phyloP scores from a whole-genome alignment of 1,284 basidiomycete species.

The Mycena citricolor region DNA sequence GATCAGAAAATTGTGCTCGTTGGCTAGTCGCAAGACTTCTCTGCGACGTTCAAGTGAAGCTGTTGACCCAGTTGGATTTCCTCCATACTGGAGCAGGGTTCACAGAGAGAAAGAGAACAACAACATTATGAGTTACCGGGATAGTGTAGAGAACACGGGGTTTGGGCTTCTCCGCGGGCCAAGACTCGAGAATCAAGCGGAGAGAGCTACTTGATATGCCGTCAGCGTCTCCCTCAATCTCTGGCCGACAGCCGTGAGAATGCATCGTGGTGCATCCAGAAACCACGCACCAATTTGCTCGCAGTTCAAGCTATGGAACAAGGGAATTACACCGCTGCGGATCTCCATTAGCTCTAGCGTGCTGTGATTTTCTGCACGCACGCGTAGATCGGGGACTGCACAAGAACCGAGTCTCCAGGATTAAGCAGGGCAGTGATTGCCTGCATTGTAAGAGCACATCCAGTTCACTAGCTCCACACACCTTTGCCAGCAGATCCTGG shows the following conservation, averaged over 20 bases:
- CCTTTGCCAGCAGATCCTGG: slow-evolving; percentile 89
- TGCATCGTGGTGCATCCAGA: slow-evolving; percentile 10
- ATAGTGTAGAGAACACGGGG: slow-evolving; percentile 87
- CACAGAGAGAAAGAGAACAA: background rate
- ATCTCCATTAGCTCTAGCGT: slow-evolving; percentile 7
- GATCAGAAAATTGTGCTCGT: slow-evolving; percentile 79
- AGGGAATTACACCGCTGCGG: slow-evolving; percentile 61
- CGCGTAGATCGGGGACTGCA: slow-evolving; percentile 90
- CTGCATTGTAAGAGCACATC: slow-evolving; percentile 34
- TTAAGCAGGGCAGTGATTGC: slow-evolving; percentile 65
- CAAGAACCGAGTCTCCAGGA: slow-evolving; percentile 78
- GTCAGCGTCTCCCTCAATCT: slow-evolving; percentile 77
- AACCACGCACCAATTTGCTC: slow-evolving; percentile 60
- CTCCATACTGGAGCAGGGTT: slow-evolving; percentile 61
- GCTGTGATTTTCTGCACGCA: no score
- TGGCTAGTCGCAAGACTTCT: slow-evolving; percentile 75
- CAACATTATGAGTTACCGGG: slow-evolving; percentile 49
- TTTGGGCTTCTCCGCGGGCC: slow-evolving; percentile 71
- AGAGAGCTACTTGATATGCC: slow-evolving; percentile 73
- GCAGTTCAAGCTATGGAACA: slow-evolving; percentile 56
- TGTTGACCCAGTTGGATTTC: slow-evolving; percentile 85
- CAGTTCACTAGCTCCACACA: slow-evolving; percentile 29
- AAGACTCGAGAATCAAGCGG: slow-evolving; percentile 67
- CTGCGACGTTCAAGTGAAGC: slow-evolving; percentile 72
- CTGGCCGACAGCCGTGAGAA: slow-evolving; percentile 44